Percentiles rank a stretch among this genome's conserved stretches.
Conservation (phyloP, 352 stramenopile genomes). For the Phytophthora sansomeana region DNA sequence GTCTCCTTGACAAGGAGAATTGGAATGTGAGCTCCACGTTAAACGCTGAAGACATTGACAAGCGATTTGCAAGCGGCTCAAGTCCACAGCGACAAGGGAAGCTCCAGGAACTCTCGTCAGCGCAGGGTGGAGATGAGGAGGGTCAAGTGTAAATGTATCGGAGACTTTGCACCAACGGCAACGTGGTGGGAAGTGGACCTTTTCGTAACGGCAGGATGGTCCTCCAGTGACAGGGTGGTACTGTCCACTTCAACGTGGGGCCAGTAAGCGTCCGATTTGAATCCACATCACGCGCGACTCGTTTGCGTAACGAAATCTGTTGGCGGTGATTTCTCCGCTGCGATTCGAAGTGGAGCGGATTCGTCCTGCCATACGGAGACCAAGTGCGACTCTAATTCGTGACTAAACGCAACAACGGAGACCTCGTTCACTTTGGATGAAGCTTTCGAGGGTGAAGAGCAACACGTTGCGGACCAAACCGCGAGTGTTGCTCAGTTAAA, state of each 20-base stretch:
- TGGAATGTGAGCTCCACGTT: neutral
- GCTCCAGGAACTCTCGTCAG: no score
- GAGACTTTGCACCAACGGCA: neutral
- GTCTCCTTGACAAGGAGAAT: neutral
- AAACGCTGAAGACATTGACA: no score
- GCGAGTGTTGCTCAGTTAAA: no score
- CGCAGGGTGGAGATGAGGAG: no score
- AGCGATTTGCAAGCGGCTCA: neutral
- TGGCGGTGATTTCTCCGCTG: neutral
- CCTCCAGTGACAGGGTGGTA: neutral
- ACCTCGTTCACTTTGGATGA: no score
- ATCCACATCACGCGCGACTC: neutral
- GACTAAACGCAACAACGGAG: neutral
- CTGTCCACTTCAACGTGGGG: neutral
- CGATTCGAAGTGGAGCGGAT: neutral
- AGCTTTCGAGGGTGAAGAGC: no score
- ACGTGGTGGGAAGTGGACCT: neutral
- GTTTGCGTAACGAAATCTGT: neutral
- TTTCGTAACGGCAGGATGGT: neutral
- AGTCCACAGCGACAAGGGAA: no score
- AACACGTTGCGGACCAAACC: no score
- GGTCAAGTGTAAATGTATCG: no score
- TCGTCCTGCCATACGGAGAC: neutral
- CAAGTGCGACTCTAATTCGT: no score
- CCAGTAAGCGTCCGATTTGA: neutral